phyloP scores from a whole-genome alignment of 2,329 filamentous ascomycete species.

The Neocucurbitaria cava region DNA sequence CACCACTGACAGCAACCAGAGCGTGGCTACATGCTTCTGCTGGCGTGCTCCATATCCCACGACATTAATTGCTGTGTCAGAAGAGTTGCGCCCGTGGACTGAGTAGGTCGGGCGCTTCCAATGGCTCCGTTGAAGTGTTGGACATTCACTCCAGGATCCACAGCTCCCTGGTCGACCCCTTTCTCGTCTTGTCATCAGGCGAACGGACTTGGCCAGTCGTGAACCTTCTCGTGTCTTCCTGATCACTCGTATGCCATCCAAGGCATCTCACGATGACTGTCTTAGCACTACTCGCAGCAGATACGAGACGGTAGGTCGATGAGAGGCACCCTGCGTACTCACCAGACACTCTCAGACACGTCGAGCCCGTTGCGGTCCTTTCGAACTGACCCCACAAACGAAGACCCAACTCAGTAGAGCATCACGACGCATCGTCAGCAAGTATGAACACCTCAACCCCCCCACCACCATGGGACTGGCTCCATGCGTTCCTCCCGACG shows the following conservation, averaged over 20 bases:
- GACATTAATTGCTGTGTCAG: constrained; percentile 1
- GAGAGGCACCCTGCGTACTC: constrained; percentile 9
- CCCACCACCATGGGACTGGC: constrained; percentile 21
- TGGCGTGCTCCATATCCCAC: constrained; percentile 8
- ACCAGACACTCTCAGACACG: neutral
- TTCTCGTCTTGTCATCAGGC: neutral
- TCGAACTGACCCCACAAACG: neutral
- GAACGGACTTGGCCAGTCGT: neutral
- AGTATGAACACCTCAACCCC: constrained; percentile 13
- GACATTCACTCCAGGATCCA: neutral
- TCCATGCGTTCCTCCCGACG: constrained; percentile 14
- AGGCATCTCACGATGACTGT: neutral
- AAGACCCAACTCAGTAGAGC: neutral
- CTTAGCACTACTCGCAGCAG: neutral
- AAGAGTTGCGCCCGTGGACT: neutral
- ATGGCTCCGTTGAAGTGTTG: neutral
- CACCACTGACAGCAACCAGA: neutral
- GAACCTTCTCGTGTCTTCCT: neutral
- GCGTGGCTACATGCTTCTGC: neutral
- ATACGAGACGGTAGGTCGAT: constrained; percentile 8
- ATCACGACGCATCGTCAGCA: neutral
- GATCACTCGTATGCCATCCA: neutral
- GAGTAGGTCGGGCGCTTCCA: constrained; percentile 1
- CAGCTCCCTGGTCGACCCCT: neutral
- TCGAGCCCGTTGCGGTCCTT: neutral